phyloP scores from a whole-genome alignment of 2,329 filamentous ascomycete species.

The Paraphaeosphaeria minitans region DNA sequence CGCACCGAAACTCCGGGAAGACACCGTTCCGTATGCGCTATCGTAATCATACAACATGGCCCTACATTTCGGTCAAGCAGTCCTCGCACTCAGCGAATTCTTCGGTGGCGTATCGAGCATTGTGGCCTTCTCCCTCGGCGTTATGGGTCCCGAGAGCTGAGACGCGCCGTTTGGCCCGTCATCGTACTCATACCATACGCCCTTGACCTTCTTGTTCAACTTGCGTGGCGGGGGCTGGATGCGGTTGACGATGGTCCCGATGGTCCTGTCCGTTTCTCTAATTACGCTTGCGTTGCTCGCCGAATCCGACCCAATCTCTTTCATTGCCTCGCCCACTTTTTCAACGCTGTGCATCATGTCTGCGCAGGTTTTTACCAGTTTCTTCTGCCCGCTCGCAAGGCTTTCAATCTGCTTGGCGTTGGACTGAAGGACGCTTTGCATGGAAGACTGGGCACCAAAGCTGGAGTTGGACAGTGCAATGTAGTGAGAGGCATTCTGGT shows the following conservation, averaged over 20 bases:
- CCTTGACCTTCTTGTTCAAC: conserved; percentile 40
- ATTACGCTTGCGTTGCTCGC: conserved; percentile 14
- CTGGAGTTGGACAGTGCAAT: conserved; percentile 41
- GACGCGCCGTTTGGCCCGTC: conserved; percentile 10
- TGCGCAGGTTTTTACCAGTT: conserved; percentile 36
- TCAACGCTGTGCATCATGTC: conserved; percentile 39
- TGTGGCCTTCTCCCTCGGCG: conserved; percentile 21
- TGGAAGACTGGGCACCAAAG: conserved; percentile 35
- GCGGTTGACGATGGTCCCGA: conserved; percentile 24
- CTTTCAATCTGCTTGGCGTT: conserved; percentile 37
- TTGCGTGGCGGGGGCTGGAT: conserved; percentile 40
- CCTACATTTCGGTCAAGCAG: conserved; percentile 2
- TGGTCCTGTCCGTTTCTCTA: conserved; percentile 12
- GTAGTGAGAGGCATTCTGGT: conserved; percentile 43
- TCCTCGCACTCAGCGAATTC: conserved; percentile 22
- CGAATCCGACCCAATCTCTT: conserved; percentile 20
- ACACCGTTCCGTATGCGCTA: not conserved
- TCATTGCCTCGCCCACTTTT: conserved; percentile 21
- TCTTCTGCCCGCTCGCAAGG: conserved; percentile 33
- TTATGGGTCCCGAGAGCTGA: conserved; percentile 2
- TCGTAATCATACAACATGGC: not conserved
- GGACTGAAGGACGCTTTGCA: conserved; percentile 26
- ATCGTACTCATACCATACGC: conserved; percentile 47
- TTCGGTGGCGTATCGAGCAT: conserved; percentile 32
- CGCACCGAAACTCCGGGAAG: not conserved